Evolutionary conservation across 176 grass and related monocot species (phyloP).

Genomic region (Metroxylon sagu): DNA sequence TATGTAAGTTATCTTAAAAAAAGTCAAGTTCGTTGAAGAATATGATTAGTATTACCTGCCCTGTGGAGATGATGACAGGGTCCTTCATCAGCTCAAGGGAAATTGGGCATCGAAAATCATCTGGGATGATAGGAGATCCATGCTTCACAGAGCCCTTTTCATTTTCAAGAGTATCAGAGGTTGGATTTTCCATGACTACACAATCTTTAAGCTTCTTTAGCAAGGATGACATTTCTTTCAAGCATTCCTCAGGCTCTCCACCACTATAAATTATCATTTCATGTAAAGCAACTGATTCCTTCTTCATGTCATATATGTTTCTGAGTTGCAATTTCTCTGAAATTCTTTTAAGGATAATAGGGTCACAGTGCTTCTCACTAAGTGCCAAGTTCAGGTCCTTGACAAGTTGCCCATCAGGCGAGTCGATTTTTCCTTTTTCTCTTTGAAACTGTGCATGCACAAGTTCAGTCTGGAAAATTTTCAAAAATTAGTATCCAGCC

Average conservation of each 20-base stretch:
- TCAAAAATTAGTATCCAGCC: background rate
- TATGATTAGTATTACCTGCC: constrained; percentile 38
- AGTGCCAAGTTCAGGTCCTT: constrained; percentile 48
- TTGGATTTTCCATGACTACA: constrained; percentile 24
- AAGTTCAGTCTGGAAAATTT: constrained; percentile 49
- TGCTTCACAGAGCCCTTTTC: constrained; percentile 46
- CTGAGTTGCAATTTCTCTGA: constrained; percentile 77
- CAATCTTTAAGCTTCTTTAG: constrained; percentile 82
- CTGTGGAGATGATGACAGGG: constrained; percentile 84
- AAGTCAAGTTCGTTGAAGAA: background rate
- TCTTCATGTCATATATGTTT: constrained; percentile 69
- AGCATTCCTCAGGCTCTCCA: constrained; percentile 48
- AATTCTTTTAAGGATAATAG: constrained; percentile 40
- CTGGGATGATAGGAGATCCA: constrained; percentile 67
- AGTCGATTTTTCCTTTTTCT: constrained; percentile 37
- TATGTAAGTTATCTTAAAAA: background rate
- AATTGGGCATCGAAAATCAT: constrained; percentile 92
- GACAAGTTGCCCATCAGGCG: constrained; percentile 39
- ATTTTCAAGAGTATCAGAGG: constrained; percentile 8
- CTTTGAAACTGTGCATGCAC: constrained; percentile 75
- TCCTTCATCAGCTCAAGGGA: constrained; percentile 94
- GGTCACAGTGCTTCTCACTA: constrained; percentile 22
- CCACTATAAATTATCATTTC: constrained; percentile 72
- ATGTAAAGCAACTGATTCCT: constrained; percentile 76
- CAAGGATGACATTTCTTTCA: constrained; percentile 78